A percentile compares a stretch with the other conserved stretches of the same genome.
Evolutionary conservation across 768 basidiomycete species (phyloP).

Genomic region (Chiua virens): DNA sequence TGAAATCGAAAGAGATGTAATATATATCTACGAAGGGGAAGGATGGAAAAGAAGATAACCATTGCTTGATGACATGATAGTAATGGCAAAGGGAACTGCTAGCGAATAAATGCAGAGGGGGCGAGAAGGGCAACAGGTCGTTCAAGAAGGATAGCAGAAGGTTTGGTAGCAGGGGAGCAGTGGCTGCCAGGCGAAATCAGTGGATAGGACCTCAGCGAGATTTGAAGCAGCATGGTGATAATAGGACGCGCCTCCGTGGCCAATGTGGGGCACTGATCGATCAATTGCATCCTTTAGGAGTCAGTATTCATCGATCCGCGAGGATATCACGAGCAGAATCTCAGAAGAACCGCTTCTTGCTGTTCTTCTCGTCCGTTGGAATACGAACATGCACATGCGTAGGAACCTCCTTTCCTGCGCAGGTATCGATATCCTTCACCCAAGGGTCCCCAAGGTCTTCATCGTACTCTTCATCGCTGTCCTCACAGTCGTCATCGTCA

Average conservation of each 20-base stretch:
- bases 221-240: not conserved
- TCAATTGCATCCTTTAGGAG: not conserved
- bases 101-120: not conserved
- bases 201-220: no score
- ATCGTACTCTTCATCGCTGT: conserved; percentile 43
- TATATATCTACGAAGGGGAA: conserved; percentile 12
- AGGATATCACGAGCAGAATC: conserved; percentile 9
- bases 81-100: not conserved
- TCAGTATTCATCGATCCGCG: conserved; percentile 8
- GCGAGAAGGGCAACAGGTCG: not conserved
- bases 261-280: conserved; percentile 11
- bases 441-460: conserved; percentile 87
- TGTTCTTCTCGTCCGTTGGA: conserved; percentile 66
- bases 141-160: not conserved
- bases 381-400: conserved; percentile 76
- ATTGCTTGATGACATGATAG: no score
- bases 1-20: not conserved
- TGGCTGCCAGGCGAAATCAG: not conserved
- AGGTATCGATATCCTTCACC: conserved; percentile 73
- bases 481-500: conserved; percentile 16
- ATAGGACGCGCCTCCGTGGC: not conserved
- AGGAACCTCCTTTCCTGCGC: conserved; percentile 51
- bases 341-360: conserved; percentile 75
- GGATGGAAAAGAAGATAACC: not conserved
- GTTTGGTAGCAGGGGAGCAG: not conserved